phyloP scores from a whole-genome alignment of 495 filamentous ascomycete species.

The Podospora tetraspora region DNA sequence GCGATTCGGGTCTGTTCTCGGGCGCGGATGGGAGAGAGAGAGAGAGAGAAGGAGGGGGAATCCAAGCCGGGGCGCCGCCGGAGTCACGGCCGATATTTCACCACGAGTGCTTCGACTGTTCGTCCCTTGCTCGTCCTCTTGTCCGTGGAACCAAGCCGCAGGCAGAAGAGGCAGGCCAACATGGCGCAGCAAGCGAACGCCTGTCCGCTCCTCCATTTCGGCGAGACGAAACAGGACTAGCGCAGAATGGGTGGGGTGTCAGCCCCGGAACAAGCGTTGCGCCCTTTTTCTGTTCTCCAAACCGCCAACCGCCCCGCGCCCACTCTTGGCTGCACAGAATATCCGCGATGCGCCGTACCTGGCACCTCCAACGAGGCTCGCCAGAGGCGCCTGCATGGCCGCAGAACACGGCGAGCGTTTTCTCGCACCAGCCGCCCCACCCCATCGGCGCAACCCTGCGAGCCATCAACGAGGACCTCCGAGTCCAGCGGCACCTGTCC shows the following conservation, averaged over 20 bases:
- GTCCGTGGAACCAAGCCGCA: neutral
- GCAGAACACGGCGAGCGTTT: conserved; percentile 32
- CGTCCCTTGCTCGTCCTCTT: neutral
- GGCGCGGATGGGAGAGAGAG: conserved; percentile 22
- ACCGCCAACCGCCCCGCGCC: neutral
- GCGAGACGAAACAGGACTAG: conserved; percentile 32
- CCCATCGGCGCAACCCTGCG: neutral
- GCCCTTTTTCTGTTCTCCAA: conserved; percentile 13
- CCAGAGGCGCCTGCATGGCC: conserved; percentile 22
- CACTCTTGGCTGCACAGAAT: conserved; percentile 19
- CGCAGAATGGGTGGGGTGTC: neutral
- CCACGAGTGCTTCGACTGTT: conserved; percentile 10
- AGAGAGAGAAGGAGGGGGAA: conserved; percentile 22
- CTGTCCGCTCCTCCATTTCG: conserved; percentile 23
- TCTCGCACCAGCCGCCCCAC: conserved; percentile 1
- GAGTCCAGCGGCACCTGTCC: conserved; percentile 2
- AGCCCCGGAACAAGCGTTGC: conserved; percentile 10
- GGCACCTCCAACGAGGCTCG: conserved; percentile 13
- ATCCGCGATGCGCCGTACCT: conserved; percentile 12
- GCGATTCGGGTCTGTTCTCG: conserved; percentile 1
- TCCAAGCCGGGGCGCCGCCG: conserved; percentile 28
- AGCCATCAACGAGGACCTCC: conserved; percentile 7
- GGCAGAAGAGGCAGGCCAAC: conserved; percentile 10
- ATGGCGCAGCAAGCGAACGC: conserved; percentile 28
- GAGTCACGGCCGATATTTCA: conserved; percentile 52